A percentile compares a stretch with the other conserved stretches of the same genome.
These are phyloP conservation scores for Penicillium sp. DNA, from an alignment of 2,329 filamentous ascomycete species.

Conservation along the genomic window DNA sequence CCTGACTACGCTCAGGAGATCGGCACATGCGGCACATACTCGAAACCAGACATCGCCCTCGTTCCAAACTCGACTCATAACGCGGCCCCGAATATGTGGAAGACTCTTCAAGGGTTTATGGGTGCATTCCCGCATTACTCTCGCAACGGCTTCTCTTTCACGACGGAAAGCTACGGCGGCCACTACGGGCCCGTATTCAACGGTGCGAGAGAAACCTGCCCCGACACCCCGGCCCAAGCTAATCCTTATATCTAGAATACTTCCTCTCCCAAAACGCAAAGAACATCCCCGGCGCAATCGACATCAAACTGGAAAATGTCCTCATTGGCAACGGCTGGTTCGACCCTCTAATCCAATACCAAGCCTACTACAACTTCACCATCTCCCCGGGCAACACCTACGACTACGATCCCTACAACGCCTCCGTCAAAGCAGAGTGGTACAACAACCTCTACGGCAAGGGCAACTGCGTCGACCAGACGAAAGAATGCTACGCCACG, in stretches of 20 bases:
- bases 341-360: constrained; percentile 41
- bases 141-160: constrained; percentile 55
- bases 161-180: constrained; percentile 60
- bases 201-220: constrained; percentile 12
- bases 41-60: constrained; percentile 51
- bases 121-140: constrained; percentile 59
- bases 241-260: constrained; percentile 12
- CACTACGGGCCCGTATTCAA: constrained; percentile 61
- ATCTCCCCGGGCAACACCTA: constrained; percentile 41
- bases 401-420: constrained; percentile 42
- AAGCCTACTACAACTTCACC: constrained; percentile 43
- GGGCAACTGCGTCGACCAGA: constrained; percentile 62
- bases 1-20: constrained; percentile 15
- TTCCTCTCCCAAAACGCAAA: constrained; percentile 18
- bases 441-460: constrained; percentile 63
- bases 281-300: constrained; percentile 13
- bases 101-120: constrained; percentile 64
- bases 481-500: constrained; percentile 56
- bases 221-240: background rate
- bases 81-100: constrained; percentile 63
- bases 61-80: constrained; percentile 55
- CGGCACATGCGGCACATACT: constrained; percentile 58
- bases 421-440: constrained; percentile 51
- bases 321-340: constrained; percentile 45
- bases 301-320: constrained; percentile 32